phyloP scores from a whole-genome alignment of 257 asterid genomes.

The Jacaranda mimosifolia region DNA sequence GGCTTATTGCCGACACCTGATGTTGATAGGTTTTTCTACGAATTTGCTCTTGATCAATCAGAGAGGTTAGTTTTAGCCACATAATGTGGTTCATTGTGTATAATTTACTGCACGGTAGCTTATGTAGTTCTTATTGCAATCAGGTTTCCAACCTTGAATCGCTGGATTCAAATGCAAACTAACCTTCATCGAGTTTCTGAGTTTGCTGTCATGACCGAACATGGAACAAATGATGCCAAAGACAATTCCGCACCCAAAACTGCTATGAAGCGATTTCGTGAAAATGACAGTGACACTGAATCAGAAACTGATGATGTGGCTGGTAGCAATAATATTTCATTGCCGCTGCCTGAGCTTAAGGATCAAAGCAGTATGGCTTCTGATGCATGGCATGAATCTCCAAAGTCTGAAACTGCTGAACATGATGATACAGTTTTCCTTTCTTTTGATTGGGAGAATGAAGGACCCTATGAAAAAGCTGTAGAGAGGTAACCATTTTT shows the following conservation, averaged over 20 bases:
- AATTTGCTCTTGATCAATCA: conserved; percentile 94
- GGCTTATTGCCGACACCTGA: conserved; percentile 70
- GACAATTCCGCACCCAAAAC: conserved; percentile 60
- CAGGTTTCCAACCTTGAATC: conserved; percentile 97
- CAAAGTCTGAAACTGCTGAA: conserved; percentile 61
- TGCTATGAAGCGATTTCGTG: conserved; percentile 83
- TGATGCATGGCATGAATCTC: conserved; percentile 73
- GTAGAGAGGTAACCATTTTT: conserved; percentile 71
- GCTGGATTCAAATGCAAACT: conserved; percentile 99
- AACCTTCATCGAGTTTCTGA: conserved; percentile 96
- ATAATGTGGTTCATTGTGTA: conserved; percentile 31
- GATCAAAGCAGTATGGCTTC: conserved; percentile 56
- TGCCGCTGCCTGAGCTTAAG: conserved; percentile 57
- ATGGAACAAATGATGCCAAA: conserved; percentile 52
- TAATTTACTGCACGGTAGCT: conserved; percentile 34
- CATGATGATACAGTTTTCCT: conserved; percentile 71
- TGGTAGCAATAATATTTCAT: conserved; percentile 56
- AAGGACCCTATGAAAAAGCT: conserved; percentile 91
- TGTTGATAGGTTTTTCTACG: conserved; percentile 81
- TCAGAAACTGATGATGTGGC: conserved; percentile 85
- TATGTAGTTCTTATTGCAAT: conserved; percentile 37
- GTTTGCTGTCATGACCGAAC: conserved; percentile 84
- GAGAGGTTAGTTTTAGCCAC: conserved; percentile 78
- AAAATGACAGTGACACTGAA: conserved; percentile 85
- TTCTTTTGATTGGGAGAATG: conserved; percentile 96